These are phyloP conservation scores for Phoma sp. DNA, from an alignment of 2,329 filamentous ascomycete genomes.

Conservation along the genomic window DNA sequence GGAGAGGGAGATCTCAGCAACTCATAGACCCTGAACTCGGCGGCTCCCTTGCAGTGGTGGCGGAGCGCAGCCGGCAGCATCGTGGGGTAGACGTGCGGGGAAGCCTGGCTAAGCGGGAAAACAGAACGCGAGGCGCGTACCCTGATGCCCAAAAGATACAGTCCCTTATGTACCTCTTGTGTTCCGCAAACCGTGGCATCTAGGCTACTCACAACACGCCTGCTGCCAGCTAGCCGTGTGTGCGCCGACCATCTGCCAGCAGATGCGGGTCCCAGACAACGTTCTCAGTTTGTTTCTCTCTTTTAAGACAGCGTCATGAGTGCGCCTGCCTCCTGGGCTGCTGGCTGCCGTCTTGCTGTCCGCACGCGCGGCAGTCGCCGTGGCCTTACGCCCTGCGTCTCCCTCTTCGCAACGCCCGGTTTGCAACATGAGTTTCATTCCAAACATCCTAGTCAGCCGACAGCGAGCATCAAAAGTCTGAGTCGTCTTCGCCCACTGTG, in stretches of 20 bases:
- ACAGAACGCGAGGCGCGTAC: constrained; percentile 24
- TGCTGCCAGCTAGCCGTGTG: constrained; percentile 17
- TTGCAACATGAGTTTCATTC: constrained; percentile 27
- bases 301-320: constrained; percentile 41
- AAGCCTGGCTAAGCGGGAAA: constrained; percentile 32
- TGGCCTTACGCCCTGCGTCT: constrained; percentile 15
- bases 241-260: constrained; percentile 22
- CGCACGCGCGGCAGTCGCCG: constrained; percentile 27
- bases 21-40: constrained; percentile 6
- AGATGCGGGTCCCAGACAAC: constrained; percentile 42
- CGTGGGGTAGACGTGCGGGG: constrained; percentile 32
- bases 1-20: not conserved
- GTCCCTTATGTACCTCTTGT: constrained; percentile 28
- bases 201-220: constrained; percentile 20
- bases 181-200: constrained; percentile 24
- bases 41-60: constrained; percentile 9
- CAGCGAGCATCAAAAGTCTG: constrained; percentile 30
- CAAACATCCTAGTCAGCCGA: constrained; percentile 20
- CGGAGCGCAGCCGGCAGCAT: constrained; percentile 3
- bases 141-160: constrained; percentile 27
- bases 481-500: constrained; percentile 34
- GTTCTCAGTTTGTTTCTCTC: constrained; percentile 27
- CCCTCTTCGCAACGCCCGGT: constrained; percentile 23
- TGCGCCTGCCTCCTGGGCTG: constrained; percentile 31
- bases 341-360: constrained; percentile 36